Evolutionary conservation across 257 asterid genomes (phyloP).

Genomic region (Mitragyna speciosa): DNA sequence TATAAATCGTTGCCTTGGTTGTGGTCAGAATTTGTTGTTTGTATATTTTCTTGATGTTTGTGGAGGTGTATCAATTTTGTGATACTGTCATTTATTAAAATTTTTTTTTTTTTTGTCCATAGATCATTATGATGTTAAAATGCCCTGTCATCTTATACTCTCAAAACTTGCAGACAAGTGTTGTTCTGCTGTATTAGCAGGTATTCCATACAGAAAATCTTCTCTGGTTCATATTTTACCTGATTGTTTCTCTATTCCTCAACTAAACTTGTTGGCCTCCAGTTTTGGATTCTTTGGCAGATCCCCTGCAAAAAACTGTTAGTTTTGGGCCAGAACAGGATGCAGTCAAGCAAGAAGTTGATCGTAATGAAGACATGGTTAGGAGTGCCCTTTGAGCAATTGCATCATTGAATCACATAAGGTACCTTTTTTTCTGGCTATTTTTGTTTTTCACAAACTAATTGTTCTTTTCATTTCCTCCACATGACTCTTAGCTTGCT

Average conservation of each 20-base stretch:
- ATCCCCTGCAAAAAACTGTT: slow-evolving; percentile 87
- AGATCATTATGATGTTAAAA: slow-evolving; percentile 99
- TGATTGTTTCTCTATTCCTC: slow-evolving; percentile 12
- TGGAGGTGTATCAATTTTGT: background rate
- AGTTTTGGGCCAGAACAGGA: slow-evolving; percentile 87
- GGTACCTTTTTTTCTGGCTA: slow-evolving; percentile 37
- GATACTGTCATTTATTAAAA: background rate
- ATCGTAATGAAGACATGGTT: slow-evolving; percentile 98
- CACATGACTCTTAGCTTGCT: background rate
- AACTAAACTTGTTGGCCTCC: slow-evolving; percentile 20
- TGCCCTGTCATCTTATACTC: slow-evolving; percentile 99
- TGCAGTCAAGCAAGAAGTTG: slow-evolving; percentile 99
- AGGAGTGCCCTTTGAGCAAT: slow-evolving; percentile 93
- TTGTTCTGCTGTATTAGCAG: slow-evolving; percentile 98
- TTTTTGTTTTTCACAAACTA: background rate
- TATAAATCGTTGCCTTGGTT: background rate
- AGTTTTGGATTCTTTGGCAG: slow-evolving; percentile 96
- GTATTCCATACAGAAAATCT: slow-evolving; percentile 31
- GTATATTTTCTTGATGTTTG: background rate
- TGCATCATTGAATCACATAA: slow-evolving; percentile 86
- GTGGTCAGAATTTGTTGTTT: background rate
- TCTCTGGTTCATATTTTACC: background rate
- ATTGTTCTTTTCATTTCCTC: background rate
- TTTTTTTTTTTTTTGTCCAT: slow-evolving; percentile 22
- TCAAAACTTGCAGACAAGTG: slow-evolving; percentile 96